Evolutionary conservation across 2,329 filamentous ascomycete species (phyloP), one percentile per base, ranked within the genome.

Genomic region (Lachnellula arida): DNA sequence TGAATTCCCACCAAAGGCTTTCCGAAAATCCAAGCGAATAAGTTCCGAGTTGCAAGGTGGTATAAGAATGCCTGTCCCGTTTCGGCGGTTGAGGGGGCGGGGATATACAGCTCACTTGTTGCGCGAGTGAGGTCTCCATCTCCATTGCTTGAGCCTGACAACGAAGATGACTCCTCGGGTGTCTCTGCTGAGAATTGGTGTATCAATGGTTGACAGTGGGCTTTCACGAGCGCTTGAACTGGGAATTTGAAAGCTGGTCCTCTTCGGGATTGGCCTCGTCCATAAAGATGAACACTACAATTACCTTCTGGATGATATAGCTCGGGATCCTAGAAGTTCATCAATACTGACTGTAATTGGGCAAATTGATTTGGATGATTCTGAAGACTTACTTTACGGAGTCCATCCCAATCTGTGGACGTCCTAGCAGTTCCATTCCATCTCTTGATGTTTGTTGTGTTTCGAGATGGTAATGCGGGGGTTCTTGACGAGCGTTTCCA

Each of bases 31-130:
- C 85, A 91, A 3, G 89, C 88, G 56, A 92, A 86, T 63, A 91
- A 82, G 66, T 93, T 93, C 14, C 89, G 80, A 3, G 83, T 88
- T 1, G 84, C 81, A 5, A 90, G 67, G 63, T 90, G 85, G 68
- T 87, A 87, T 39, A 76, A 70, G 62, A 84, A 81, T 0, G 80
- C 74, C 58, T 85, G 78, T 4, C 78, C 74, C 60, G 78, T 77
- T 48, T 80, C 76, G 4, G 76, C 71, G 35, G 74, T 71, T 1
- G 77, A 67, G 0, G 87, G 86, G 1, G 86, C 76, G 2, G 88
- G 83, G n/a, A 93, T 83, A 67, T 85, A 90, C 1, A 92, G 74
- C 50, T 91, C 84, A 54, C 74, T 71, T 28, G 47, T 52, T 9
- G 47, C 51, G 19, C 50, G 19, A 6, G 37, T 49, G 65, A 67